Evolutionary conservation across 2,329 filamentous ascomycete genomes (phyloP), one percentile per base, ranked within the genome.

Genomic region (Huntiella decipiens): DNA sequence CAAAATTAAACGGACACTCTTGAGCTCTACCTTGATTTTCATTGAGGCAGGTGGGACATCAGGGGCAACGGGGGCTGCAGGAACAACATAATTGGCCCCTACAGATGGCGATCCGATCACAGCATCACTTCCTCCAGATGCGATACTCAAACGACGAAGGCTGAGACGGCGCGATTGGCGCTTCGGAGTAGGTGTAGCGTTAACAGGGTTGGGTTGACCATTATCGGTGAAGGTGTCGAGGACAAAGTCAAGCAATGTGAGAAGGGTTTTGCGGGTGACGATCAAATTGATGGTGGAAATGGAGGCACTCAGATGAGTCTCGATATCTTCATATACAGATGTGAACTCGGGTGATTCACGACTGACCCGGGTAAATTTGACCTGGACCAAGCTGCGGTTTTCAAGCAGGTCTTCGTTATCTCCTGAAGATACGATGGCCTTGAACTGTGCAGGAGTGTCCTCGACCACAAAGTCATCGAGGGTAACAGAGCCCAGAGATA

Each of bases 221-320:
- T 69, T 65, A 48, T 71, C 70, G 1, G 88, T 80, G 56, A 99
- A 99, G 0, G 91, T 99, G 36, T 86, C 70, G 13, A 98, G 74
- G 32, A 95, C 79, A 56, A 98, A 99, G 59, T 99, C 91, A 38
- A 98, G 64, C 1, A 99, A 65, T 0, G 88, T 98, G 45, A 99
- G 68, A 3, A 98, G 66, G 0, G 92, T 98, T 61, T 82, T 88
- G 52, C 92, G 72, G 0, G 92, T 99, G 6, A 99, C 86, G 32
- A 98, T 77, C 16, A 98, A 61, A 57, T 96, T 96, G 63, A 99
- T 94, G 0, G 91, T 98, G 0, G 91, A 95, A 10, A 99, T 78
- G 0, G 79, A 77, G 1, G 91, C 80, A 50, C 92, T 85, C 38
- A 99, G 71, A 54, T 98, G 95, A 22, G 82, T 95, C 52, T 92